Conservation (phyloP, 2,329 filamentous ascomycete genomes). For the Paraphoma chrysanthemicola region DNA sequence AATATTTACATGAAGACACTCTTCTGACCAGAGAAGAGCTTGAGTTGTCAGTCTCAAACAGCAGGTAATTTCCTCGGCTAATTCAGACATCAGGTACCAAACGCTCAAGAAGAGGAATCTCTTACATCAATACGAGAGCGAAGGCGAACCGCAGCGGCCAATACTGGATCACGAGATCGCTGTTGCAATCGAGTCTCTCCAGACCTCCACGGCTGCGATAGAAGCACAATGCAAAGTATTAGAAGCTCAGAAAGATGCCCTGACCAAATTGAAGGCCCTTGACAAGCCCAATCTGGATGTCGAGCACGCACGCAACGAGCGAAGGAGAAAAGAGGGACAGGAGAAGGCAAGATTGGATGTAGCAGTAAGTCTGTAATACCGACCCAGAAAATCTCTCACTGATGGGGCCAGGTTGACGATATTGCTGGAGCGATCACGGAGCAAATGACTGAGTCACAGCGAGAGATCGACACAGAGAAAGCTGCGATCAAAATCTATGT, state of each 20-base stretch:
- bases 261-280: slow-evolving; percentile 62
- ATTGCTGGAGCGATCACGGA: slow-evolving; percentile 35
- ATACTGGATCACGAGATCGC: slow-evolving; percentile 67
- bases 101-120: slow-evolving; percentile 42
- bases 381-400: neutral
- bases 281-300: slow-evolving; percentile 50
- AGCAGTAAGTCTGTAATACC: slow-evolving; percentile 24
- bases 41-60: slow-evolving; percentile 39
- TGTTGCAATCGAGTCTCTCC: slow-evolving; percentile 68
- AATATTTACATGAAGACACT: slow-evolving; percentile 55
- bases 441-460: slow-evolving; percentile 51
- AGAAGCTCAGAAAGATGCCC: slow-evolving; percentile 66
- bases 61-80: too few species aligned
- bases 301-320: slow-evolving; percentile 48
- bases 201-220: slow-evolving; percentile 69
- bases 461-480: slow-evolving; percentile 57
- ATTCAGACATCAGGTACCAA: slow-evolving; percentile 16
- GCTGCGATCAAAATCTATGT: slow-evolving; percentile 58
- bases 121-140: slow-evolving; percentile 38
- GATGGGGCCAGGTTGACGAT: slow-evolving; percentile 35
- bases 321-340: slow-evolving; percentile 43
- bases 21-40: slow-evolving; percentile 59
- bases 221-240: slow-evolving; percentile 69
- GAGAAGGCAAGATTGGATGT: slow-evolving; percentile 53
- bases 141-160: slow-evolving; percentile 49